A percentile compares a stretch with the other conserved stretches of the same genome.
Evolutionary conservation across 1,139 yeast genomes (phyloP).

Genomic region (Hansenula lynferdii): DNA sequence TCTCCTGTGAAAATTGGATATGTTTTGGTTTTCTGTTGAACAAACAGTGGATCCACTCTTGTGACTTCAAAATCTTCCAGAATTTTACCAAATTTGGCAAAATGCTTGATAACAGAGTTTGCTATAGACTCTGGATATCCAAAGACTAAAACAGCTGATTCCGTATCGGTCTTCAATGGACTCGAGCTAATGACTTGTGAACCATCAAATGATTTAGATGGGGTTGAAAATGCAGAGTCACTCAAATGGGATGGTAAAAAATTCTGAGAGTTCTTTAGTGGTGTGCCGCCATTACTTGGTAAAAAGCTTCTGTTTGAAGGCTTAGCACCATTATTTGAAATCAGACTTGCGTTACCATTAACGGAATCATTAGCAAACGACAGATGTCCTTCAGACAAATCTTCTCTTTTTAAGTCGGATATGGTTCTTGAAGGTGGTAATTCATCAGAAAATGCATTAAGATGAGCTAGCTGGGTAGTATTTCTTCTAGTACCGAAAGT

Average conservation of each 20-base stretch:
- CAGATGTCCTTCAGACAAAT: slow-evolving; percentile 15
- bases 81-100: slow-evolving; percentile 75
- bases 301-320: neutral
- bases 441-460: slow-evolving; percentile 22
- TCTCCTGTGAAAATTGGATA: slow-evolving; percentile 77
- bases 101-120: slow-evolving; percentile 63
- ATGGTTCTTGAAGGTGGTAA: slow-evolving; percentile 23
- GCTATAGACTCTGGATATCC: slow-evolving; percentile 84
- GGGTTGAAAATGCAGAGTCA: slow-evolving; percentile 10
- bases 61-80: slow-evolving; percentile 64
- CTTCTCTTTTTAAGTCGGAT: slow-evolving; percentile 21
- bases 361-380: slow-evolving; percentile 10
- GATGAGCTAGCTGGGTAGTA: slow-evolving; percentile 13
- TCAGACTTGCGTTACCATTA: slow-evolving; percentile 5
- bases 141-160: slow-evolving; percentile 74
- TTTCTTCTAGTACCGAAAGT: slow-evolving; percentile 33
- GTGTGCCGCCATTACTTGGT: slow-evolving; percentile 4
- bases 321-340: slow-evolving; percentile 2
- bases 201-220: slow-evolving; percentile 16
- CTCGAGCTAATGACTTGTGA: slow-evolving; percentile 23
- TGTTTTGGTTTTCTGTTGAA: slow-evolving; percentile 21
- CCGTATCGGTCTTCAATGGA: slow-evolving; percentile 26
- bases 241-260: slow-evolving; percentile 9
- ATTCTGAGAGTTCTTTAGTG: slow-evolving; percentile 1
- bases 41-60: slow-evolving; percentile 20